These are phyloP conservation scores for Spirogloea muscicola DNA, from an alignment of 139 green algal genomes.

Conservation along the genomic window DNA sequence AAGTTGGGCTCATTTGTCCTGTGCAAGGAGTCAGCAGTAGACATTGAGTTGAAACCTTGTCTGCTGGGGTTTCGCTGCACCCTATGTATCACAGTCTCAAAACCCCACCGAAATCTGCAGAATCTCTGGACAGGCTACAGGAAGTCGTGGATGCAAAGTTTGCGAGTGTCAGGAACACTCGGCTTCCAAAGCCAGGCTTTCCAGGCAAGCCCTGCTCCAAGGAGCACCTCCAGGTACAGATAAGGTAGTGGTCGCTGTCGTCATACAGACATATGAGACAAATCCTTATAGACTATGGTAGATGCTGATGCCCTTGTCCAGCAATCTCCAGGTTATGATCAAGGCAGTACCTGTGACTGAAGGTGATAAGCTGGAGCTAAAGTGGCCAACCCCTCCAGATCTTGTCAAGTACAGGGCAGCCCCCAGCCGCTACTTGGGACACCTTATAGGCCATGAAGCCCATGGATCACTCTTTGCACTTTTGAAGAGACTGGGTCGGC, in stretches of 20 bases:
- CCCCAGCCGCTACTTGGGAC: slow-evolving; percentile 67
- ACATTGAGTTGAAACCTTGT: too few species aligned
- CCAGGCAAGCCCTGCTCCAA: slow-evolving; percentile 7
- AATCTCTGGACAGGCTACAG: slow-evolving; percentile 8
- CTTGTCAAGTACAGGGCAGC: slow-evolving; percentile 53
- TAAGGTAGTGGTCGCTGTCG: background rate
- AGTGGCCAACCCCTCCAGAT: slow-evolving; percentile 63
- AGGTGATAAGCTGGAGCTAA: slow-evolving; percentile 70
- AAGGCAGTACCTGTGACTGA: slow-evolving; percentile 70
- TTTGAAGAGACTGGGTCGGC: slow-evolving; percentile 65
- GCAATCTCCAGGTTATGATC: slow-evolving; percentile 37
- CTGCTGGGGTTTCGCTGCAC: too few species aligned
- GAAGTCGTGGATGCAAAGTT: slow-evolving; percentile 3
- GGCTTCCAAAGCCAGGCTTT: background rate
- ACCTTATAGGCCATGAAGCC: slow-evolving; percentile 85
- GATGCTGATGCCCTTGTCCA: too few species aligned
- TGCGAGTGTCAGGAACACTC: background rate
- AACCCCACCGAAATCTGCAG: too few species aligned
- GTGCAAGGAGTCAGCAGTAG: too few species aligned
- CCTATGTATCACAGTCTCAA: too few species aligned
- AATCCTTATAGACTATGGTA: too few species aligned
- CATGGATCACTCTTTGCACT: slow-evolving; percentile 75
- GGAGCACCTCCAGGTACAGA: slow-evolving; percentile 9
- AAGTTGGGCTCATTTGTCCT: too few species aligned
- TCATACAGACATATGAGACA: background rate